Evolutionary conservation across 1,284 basidiomycete species (phyloP).

Genomic region (Microbotryum scabiosae): DNA sequence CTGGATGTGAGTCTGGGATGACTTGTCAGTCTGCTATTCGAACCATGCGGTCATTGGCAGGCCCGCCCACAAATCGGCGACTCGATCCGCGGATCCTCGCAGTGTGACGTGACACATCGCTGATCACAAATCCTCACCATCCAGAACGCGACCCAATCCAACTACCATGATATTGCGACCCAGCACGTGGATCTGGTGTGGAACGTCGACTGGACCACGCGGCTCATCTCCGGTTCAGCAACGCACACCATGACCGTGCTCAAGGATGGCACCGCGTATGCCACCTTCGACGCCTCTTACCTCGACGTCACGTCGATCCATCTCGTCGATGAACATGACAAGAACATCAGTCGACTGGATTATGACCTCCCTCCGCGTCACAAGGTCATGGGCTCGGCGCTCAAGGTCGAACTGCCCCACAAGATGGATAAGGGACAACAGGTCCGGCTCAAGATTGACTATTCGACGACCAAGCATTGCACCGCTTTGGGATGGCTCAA

Average conservation of each 20-base stretch:
- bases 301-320: conserved; percentile 57
- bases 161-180: conserved; percentile 62
- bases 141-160: conserved; percentile 51
- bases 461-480: conserved; percentile 66
- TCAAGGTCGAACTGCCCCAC: conserved; percentile 50
- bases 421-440: conserved; percentile 44
- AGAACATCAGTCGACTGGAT: conserved; percentile 22
- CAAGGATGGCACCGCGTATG: conserved; percentile 48
- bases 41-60: no score
- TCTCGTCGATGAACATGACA: conserved; percentile 48
- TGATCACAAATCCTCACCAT: no score
- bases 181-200: conserved; percentile 69
- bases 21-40: no score
- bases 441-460: conserved; percentile 55
- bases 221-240: conserved; percentile 63
- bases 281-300: conserved; percentile 62
- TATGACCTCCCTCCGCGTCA: conserved; percentile 15
- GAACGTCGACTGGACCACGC: conserved; percentile 65
- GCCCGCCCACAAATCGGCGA: no score
- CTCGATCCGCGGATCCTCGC: no score
- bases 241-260: conserved; percentile 57
- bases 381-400: conserved; percentile 56
- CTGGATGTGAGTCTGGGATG: no score
- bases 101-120: no score
- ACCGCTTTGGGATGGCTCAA: conserved; percentile 90